These are phyloP conservation scores for Cyclotella kingstonii DNA, from an alignment of 108 stramenopile species.

Conservation along the genomic window DNA sequence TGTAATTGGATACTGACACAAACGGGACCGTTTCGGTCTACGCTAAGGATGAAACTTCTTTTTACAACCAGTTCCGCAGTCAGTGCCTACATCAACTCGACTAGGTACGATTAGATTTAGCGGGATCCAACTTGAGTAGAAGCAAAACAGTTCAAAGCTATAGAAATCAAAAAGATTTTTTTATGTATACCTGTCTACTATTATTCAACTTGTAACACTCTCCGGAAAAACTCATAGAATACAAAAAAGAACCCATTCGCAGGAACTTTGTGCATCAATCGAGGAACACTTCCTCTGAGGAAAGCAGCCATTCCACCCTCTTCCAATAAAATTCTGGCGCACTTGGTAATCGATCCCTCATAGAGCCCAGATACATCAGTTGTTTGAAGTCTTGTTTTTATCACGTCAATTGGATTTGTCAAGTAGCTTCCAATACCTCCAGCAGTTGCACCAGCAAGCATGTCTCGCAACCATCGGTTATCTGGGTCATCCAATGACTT, in stretches of 20 bases:
- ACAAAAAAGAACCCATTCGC: constrained; percentile 95
- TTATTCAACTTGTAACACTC: constrained; percentile 61
- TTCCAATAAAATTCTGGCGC: constrained; percentile 48
- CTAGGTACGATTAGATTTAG: no score
- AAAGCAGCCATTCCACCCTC: constrained; percentile 83
- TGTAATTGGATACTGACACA: constrained; percentile 1
- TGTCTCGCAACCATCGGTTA: constrained; percentile 55
- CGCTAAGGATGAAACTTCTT: no score
- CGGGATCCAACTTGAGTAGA: no score
- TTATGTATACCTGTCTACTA: not conserved
- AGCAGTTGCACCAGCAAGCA: constrained; percentile 85
- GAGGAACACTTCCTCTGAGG: constrained; percentile 83
- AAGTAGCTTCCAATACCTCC: constrained; percentile 88
- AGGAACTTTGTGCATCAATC: constrained; percentile 93
- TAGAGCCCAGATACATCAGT: constrained; percentile 49
- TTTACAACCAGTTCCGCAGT: no score
- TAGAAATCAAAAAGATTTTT: no score
- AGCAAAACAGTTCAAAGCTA: no score
- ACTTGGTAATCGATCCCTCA: constrained; percentile 62
- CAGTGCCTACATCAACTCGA: no score
- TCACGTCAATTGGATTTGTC: constrained; percentile 93
- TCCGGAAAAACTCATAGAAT: constrained; percentile 91
- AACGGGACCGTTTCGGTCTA: not conserved
- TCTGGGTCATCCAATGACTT: constrained; percentile 26
- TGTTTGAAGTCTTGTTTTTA: constrained; percentile 92